Evolutionary conservation across 768 basidiomycete species (phyloP).

Genomic region (Kwoniella bestiolae): DNA sequence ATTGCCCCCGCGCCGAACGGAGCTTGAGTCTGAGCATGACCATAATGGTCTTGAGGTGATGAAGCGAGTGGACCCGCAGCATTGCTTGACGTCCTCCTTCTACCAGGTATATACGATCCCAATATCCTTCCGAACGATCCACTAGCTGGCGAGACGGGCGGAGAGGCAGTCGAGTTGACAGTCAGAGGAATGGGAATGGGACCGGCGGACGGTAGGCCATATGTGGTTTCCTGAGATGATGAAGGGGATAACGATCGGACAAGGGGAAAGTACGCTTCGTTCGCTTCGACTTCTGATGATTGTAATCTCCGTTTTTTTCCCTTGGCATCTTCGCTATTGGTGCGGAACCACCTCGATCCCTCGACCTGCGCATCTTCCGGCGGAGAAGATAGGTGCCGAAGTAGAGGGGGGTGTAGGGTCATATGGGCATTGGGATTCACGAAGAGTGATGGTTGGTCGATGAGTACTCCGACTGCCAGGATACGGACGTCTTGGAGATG

Average conservation of each 20-base stretch:
- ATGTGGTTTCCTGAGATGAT: conserved; percentile 28
- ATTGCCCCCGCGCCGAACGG: not conserved
- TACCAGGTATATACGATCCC: conserved; percentile 25
- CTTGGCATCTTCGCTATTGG: not conserved
- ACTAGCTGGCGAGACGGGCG: conserved; percentile 10
- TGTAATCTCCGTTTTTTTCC: not conserved
- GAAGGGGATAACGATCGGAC: conserved; percentile 34
- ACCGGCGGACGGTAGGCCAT: conserved; percentile 18
- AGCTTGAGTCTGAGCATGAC: not conserved
- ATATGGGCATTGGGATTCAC: conserved; percentile 55
- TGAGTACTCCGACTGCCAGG: conserved; percentile 47
- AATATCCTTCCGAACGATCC: conserved; percentile 12
- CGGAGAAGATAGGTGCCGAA: conserved; percentile 26
- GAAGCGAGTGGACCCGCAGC: not conserved
- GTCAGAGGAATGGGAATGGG: conserved; percentile 16
- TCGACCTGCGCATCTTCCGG: conserved; percentile 1
- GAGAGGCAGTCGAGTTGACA: conserved; percentile 1
- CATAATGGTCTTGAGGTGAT: not conserved
- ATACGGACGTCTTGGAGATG: conserved; percentile 53
- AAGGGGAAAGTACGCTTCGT: conserved; percentile 45
- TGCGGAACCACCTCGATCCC: conserved; percentile 10
- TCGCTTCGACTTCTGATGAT: conserved; percentile 4
- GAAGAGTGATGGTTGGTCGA: conserved; percentile 43
- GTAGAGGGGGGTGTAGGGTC: conserved; percentile 51
- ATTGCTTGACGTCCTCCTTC: conserved; percentile 16